A percentile compares a stretch with the other conserved stretches of the same genome.
These are phyloP conservation scores for Viola pubescens DNA, from an alignment of 441 rosid species.

Conservation along the genomic window DNA sequence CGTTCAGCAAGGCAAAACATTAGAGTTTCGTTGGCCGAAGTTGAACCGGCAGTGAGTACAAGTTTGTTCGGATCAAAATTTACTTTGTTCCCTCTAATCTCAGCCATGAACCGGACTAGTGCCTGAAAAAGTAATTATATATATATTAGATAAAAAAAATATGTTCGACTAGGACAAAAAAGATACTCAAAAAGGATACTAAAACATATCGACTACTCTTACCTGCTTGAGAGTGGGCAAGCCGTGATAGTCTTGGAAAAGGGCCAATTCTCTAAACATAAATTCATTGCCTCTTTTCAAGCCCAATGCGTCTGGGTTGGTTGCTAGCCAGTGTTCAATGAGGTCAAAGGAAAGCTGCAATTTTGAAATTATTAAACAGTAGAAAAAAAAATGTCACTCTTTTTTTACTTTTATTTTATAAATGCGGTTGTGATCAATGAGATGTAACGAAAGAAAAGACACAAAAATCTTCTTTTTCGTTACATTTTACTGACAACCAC, in stretches of 20 bases:
- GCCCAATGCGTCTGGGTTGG: constrained; percentile 48
- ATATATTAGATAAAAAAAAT: neutral
- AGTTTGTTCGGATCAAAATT: constrained; percentile 56
- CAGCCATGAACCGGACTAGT: constrained; percentile 68
- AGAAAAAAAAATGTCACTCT: too few relatives aligned
- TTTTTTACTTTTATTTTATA: too few relatives aligned
- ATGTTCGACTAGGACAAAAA: neutral
- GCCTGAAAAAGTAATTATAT: constrained; percentile 31
- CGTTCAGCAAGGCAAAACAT: constrained; percentile 77
- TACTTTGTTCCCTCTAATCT: constrained; percentile 72
- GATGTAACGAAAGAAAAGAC: too few relatives aligned
- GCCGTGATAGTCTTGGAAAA: constrained; percentile 93
- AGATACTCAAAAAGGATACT: neutral
- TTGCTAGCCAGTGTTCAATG: constrained; percentile 63
- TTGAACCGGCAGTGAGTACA: constrained; percentile 87
- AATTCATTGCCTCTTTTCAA: constrained; percentile 61
- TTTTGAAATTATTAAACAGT: too few relatives aligned
- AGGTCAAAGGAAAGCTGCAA: constrained; percentile 70
- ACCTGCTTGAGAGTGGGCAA: constrained; percentile 70
- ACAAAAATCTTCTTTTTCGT: too few relatives aligned
- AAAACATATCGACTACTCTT: neutral
- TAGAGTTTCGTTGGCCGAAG: constrained; percentile 87
- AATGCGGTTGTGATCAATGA: too few relatives aligned
- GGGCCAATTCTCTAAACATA: constrained; percentile 73
- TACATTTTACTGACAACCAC: too few relatives aligned